Percentiles rank a stretch among this genome's conserved stretches.
Conservation (phyloP, 208 protist genomes). For the Strigomonas galati region DNA sequence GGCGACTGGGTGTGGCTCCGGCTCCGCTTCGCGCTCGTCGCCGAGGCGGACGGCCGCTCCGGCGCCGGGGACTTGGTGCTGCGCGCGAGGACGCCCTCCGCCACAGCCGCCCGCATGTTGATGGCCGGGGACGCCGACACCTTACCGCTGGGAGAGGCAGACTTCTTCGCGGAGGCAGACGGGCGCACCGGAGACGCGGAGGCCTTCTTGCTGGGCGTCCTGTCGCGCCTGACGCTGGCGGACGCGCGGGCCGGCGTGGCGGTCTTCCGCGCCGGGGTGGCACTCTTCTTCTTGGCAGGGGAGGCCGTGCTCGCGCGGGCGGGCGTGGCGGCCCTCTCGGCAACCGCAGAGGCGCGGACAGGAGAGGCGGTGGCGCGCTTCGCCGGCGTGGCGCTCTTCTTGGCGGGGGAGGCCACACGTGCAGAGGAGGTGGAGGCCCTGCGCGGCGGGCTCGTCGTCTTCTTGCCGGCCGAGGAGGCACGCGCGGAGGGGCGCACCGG, state of each 20-base stretch:
- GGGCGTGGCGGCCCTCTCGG: neutral
- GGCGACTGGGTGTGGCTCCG: conserved; percentile 13
- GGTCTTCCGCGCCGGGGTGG: neutral
- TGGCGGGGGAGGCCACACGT: conserved; percentile 11
- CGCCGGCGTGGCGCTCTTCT: conserved; percentile 7
- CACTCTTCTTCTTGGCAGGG: neutral
- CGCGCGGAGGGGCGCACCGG: neutral
- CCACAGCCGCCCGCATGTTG: no score
- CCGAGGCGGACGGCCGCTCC: conserved; percentile 9
- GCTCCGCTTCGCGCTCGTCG: conserved; percentile 13
- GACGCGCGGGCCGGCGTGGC: neutral
- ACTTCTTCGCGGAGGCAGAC: neutral
- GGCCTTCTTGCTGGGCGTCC: conserved; percentile 5
- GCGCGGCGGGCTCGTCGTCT: conserved; percentile 13
- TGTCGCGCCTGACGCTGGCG: no score
- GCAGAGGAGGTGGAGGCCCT: conserved; percentile 1
- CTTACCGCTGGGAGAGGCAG: neutral
- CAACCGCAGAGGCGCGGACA: neutral
- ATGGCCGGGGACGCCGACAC: neutral
- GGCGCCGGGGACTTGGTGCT: conserved; percentile 13
- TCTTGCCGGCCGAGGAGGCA: neutral
- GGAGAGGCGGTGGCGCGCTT: conserved; percentile 15
- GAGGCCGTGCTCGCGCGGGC: neutral
- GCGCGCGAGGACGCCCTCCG: neutral
- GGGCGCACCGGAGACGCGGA: conserved; percentile 3